phyloP scores from a whole-genome alignment of 1,284 basidiomycete species.

The Apiotrichum laibachii region DNA sequence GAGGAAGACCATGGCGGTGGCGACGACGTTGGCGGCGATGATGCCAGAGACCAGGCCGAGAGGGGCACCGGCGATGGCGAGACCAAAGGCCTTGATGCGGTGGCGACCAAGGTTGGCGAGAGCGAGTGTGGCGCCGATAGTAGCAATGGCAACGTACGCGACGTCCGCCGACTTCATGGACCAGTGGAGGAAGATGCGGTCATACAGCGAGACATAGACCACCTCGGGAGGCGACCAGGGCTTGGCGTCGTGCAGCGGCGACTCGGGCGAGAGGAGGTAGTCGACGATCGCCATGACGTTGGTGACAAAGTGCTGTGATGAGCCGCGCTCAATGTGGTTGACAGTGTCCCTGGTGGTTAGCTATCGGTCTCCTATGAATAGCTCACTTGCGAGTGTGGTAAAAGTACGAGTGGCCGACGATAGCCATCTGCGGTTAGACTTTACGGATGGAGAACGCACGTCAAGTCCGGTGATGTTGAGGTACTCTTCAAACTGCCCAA shows the following conservation, averaged over 20 bases:
- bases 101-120: conserved; percentile 41
- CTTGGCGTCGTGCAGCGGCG: conserved; percentile 35
- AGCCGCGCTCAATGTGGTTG: conserved; percentile 37
- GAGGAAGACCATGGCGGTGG: conserved; percentile 68
- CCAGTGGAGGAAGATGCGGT: conserved; percentile 66
- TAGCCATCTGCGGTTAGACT: conserved; percentile 67
- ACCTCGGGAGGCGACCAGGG: conserved; percentile 45
- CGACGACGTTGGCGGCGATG: conserved; percentile 67
- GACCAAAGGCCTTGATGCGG: conserved; percentile 46
- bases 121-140: conserved; percentile 53
- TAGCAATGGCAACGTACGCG: conserved; percentile 60
- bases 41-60: conserved; percentile 53
- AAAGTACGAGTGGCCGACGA: conserved; percentile 83
- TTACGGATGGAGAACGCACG: conserved; percentile 52
- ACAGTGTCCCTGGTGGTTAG: conserved; percentile 26
- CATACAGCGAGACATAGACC: conserved; percentile 72
- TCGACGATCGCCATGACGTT: conserved; percentile 80
- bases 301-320: conserved; percentile 79
- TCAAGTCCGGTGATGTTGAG: conserved; percentile 81
- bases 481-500: conserved; percentile 90
- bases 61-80: conserved; percentile 59
- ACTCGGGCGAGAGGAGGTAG: conserved; percentile 61
- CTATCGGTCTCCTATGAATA: too few relatives aligned
- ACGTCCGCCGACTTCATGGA: conserved; percentile 67
- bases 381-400: conserved; percentile 77